These are phyloP conservation scores for Immersiella caudata DNA, from an alignment of 495 filamentous ascomycete genomes.

Conservation along the genomic window DNA sequence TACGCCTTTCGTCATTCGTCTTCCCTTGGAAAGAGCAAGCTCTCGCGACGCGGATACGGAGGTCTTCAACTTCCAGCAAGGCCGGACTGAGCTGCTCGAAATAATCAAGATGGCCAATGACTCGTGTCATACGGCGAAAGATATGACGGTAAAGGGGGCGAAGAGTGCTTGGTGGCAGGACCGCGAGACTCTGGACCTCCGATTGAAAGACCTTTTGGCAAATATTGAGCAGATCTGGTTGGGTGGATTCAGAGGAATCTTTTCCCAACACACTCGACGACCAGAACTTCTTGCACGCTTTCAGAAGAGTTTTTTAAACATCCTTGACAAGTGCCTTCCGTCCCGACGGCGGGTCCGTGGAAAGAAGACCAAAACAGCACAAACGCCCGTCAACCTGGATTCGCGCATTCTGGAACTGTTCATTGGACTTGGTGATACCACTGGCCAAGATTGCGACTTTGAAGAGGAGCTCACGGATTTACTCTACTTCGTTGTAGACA, in stretches of 20 bases:
- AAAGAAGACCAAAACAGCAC: conserved; percentile 45
- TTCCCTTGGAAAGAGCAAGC: conserved; percentile 80
- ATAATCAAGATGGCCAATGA: conserved; percentile 79
- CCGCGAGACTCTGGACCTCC: conserved; percentile 74
- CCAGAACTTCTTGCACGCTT: conserved; percentile 70
- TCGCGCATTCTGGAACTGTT: conserved; percentile 83
- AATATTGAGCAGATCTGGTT: conserved; percentile 94
- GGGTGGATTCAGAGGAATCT: conserved; percentile 88
- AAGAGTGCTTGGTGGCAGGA: conserved; percentile 88
- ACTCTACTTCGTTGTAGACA: conserved; percentile 94
- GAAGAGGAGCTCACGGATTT: conserved; percentile 87
- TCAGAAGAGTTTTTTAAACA: conserved; percentile 71
- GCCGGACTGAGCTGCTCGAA: conserved; percentile 74
- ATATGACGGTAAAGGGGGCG: conserved; percentile 56
- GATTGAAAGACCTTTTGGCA: conserved; percentile 73
- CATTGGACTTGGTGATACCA: conserved; percentile 76
- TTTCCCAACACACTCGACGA: conserved; percentile 69
- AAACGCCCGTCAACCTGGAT: conserved; percentile 64
- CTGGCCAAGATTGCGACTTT: conserved; percentile 64
- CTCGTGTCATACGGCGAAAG: conserved; percentile 65
- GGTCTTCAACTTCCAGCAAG: conserved; percentile 79
- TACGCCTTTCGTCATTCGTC: conserved; percentile 78
- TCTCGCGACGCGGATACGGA: conserved; percentile 80
- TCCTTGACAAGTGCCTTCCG: conserved; percentile 85
- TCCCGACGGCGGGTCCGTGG: conserved; percentile 67